A percentile compares a stretch with the other conserved stretches of the same genome.
phyloP scores from a whole-genome alignment of 441 rosid species.

The Pelargonium exstipulatum region DNA sequence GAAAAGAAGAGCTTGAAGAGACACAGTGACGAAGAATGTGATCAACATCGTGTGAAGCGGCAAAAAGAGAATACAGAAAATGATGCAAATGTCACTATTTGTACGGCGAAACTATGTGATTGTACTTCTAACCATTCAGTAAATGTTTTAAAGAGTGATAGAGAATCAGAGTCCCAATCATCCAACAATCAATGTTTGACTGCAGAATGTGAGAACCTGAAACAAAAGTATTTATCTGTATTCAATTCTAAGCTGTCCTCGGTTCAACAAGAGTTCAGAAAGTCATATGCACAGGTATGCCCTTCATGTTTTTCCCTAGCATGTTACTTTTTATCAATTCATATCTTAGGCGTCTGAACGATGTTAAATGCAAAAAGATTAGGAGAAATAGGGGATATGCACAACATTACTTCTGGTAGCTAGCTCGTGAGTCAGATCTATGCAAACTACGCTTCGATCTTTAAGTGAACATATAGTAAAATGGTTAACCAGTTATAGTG shows the following conservation, averaged over 20 bases:
- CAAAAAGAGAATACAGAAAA: slow-evolving; percentile 34
- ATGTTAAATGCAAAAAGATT: not conserved
- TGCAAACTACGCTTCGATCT: not conserved
- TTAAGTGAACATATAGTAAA: not conserved
- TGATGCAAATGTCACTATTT: slow-evolving; percentile 26
- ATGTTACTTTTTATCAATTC: not conserved
- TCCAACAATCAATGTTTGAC: slow-evolving; percentile 34
- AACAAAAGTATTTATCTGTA: slow-evolving; percentile 63
- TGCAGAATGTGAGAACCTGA: slow-evolving; percentile 49
- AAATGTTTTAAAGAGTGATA: slow-evolving; percentile 27
- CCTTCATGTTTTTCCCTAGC: slow-evolving; percentile 2
- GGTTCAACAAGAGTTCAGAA: slow-evolving; percentile 72
- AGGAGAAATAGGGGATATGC: not conserved
- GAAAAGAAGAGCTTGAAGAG: slow-evolving; percentile 32
- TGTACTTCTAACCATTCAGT: slow-evolving; percentile 20
- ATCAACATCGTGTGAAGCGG: slow-evolving; percentile 43
- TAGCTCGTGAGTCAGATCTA: not conserved
- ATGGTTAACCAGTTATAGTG: not conserved
- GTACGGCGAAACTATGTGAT: slow-evolving; percentile 23
- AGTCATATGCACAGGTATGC: slow-evolving; percentile 59
- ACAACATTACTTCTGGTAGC: too few species aligned
- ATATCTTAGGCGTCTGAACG: not conserved
- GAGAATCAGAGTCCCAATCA: slow-evolving; percentile 30
- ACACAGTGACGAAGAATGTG: slow-evolving; percentile 26
- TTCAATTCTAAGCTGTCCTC: slow-evolving; percentile 54